Evolutionary conservation across 2,329 filamentous ascomycete species (phyloP).

Genomic region (Myriangium duriaei): DNA sequence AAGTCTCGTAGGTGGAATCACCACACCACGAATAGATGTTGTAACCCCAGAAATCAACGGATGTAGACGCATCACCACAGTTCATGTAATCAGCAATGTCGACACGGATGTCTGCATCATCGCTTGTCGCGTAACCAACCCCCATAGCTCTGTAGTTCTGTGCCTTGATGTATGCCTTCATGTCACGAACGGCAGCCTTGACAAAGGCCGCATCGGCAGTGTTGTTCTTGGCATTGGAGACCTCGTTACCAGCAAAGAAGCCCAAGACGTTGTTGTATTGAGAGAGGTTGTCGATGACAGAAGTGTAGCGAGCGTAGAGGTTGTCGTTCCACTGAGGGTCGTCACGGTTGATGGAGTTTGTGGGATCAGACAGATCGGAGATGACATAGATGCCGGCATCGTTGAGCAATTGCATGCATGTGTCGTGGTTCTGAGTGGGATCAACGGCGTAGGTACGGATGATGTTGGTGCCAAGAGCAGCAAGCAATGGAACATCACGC

Average conservation of each 20-base stretch:
- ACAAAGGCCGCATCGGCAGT: conserved; percentile 85
- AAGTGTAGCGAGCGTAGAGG: conserved; percentile 69
- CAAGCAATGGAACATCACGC: conserved; percentile 73
- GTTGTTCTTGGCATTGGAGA: conserved; percentile 80
- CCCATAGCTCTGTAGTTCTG: conserved; percentile 67
- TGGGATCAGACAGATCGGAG: conserved; percentile 75
- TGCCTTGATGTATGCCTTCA: conserved; percentile 80
- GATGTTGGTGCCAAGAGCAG: conserved; percentile 72
- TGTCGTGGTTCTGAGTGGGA: conserved; percentile 61
- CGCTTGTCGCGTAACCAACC: conserved; percentile 93
- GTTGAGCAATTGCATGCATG: conserved; percentile 73
- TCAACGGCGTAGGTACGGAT: conserved; percentile 94
- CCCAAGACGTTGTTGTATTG: conserved; percentile 86
- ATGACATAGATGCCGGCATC: conserved; percentile 90
- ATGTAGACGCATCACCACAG: conserved; percentile 51
- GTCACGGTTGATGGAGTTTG: conserved; percentile 72
- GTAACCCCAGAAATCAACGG: conserved; percentile 98
- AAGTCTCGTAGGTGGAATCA: conserved; percentile 59
- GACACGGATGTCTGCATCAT: conserved; percentile 70
- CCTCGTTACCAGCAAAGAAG: conserved; percentile 98
- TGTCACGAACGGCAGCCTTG: conserved; percentile 94
- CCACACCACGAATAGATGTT: conserved; percentile 99
- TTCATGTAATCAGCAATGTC: conserved; percentile 89
- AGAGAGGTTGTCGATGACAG: conserved; percentile 67
- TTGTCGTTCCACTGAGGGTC: conserved; percentile 64